These are phyloP conservation scores for Nemania diffusa DNA, from an alignment of 2,329 filamentous ascomycete genomes.

Conservation along the genomic window DNA sequence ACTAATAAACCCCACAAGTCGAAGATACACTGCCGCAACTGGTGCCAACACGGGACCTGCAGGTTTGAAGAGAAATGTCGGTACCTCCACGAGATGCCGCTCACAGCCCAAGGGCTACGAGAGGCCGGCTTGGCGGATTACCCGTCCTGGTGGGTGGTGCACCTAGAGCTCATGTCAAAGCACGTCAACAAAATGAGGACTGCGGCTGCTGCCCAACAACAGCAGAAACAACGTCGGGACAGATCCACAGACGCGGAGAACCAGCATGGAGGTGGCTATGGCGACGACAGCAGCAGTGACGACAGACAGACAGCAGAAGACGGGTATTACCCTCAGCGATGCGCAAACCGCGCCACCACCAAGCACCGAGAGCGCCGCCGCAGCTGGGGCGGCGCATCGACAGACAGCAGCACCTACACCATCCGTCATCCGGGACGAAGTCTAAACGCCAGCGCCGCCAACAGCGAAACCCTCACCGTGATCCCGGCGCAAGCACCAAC, in stretches of 20 bases:
- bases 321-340: background rate
- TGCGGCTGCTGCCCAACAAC: background rate
- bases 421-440: background rate
- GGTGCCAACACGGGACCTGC: constrained; percentile 61
- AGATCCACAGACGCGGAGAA: background rate
- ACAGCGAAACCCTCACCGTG: no score
- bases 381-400: background rate
- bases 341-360: background rate
- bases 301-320: background rate
- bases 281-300: background rate
- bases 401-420: background rate
- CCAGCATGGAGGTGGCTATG: background rate
- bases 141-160: constrained; percentile 56
- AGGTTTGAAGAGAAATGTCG: constrained; percentile 57
- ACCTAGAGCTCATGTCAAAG: constrained; percentile 6
- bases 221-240: constrained; percentile 10
- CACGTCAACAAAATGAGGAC: background rate
- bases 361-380: background rate
- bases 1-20: background rate
- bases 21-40: constrained; percentile 54
- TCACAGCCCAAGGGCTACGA: constrained; percentile 52
- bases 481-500: no score
- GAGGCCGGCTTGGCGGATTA: constrained; percentile 55
- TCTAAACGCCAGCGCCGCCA: background rate
- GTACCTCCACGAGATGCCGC: constrained; percentile 61